Percentiles rank a stretch among this genome's conserved stretches.
Evolutionary conservation across 257 asterid species (phyloP).

Genomic region (Agastache rugosa): DNA sequence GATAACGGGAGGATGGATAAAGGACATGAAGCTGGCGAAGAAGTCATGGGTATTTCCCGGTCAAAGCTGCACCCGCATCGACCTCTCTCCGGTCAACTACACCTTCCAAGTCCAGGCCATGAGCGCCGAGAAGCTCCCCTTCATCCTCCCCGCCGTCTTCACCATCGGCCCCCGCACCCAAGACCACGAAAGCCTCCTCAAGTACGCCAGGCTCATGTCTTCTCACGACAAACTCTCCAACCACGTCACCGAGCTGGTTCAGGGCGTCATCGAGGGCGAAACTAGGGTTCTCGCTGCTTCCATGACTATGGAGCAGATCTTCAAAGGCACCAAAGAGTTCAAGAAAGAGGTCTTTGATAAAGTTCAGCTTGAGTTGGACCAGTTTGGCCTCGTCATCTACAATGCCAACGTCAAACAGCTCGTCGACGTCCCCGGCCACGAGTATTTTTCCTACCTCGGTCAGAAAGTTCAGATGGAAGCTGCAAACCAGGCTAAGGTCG

Average conservation of each 20-base stretch:
- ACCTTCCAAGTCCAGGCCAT: slow-evolving; percentile 79
- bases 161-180: slow-evolving; percentile 67
- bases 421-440: slow-evolving; percentile 72
- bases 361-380: slow-evolving; percentile 68
- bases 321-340: slow-evolving; percentile 64
- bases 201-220: slow-evolving; percentile 68
- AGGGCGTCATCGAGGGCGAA: slow-evolving; percentile 80
- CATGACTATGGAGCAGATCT: slow-evolving; percentile 76
- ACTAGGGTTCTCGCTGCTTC: slow-evolving; percentile 73
- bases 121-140: slow-evolving; percentile 81
- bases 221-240: slow-evolving; percentile 64
- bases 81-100: slow-evolving; percentile 72
- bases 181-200: slow-evolving; percentile 47
- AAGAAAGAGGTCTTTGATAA: slow-evolving; percentile 68
- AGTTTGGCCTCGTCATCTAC: slow-evolving; percentile 66
- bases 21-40: slow-evolving; percentile 55
- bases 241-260: slow-evolving; percentile 65
- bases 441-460: slow-evolving; percentile 70
- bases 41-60: slow-evolving; percentile 71
- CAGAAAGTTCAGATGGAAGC: slow-evolving; percentile 81
- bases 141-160: slow-evolving; percentile 76
- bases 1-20: slow-evolving; percentile 60
- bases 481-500: slow-evolving; percentile 65
- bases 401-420: slow-evolving; percentile 76
- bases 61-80: slow-evolving; percentile 49